A percentile compares a stretch with the other conserved stretches of the same genome.
Evolutionary conservation across 768 basidiomycete genomes (phyloP).

Genomic region (Gyrodon lividus): DNA sequence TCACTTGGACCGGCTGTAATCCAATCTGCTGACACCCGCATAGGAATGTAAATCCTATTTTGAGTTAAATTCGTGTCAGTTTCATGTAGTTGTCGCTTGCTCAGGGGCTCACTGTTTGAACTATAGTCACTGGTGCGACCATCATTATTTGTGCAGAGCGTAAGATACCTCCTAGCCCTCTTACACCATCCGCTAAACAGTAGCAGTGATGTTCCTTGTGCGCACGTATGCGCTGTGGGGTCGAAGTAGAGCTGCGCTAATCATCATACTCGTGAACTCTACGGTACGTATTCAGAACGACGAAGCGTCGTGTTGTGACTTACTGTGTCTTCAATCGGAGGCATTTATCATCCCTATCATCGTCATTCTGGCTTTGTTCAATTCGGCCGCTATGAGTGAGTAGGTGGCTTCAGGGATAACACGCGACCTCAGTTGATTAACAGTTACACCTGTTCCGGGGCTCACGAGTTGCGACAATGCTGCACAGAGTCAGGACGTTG

Average conservation of each 20-base stretch:
- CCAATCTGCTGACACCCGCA: no score
- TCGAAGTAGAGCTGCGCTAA: background rate
- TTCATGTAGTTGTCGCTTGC: background rate
- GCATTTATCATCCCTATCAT: background rate
- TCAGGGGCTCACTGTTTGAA: background rate
- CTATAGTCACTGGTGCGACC: background rate
- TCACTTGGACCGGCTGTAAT: no score
- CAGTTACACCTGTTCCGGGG: background rate
- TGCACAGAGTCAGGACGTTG: background rate
- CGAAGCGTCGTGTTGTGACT: background rate
- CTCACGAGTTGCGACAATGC: background rate
- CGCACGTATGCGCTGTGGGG: constrained; percentile 4
- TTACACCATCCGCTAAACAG: background rate
- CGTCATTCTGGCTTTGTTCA: background rate
- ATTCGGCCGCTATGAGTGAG: background rate
- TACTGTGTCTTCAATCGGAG: background rate
- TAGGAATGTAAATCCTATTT: background rate
- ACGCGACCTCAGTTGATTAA: background rate
- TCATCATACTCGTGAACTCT: background rate
- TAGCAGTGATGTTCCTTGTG: constrained; percentile 1
- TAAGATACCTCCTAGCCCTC: background rate
- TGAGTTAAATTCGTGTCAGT: background rate
- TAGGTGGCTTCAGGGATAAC: background rate
- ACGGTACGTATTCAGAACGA: background rate
- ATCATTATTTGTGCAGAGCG: background rate